Percentiles rank a stretch among this genome's conserved stretches.
Conservation (phyloP, 2,329 filamentous ascomycete genomes). For the Trichophyton schoenleinii region DNA sequence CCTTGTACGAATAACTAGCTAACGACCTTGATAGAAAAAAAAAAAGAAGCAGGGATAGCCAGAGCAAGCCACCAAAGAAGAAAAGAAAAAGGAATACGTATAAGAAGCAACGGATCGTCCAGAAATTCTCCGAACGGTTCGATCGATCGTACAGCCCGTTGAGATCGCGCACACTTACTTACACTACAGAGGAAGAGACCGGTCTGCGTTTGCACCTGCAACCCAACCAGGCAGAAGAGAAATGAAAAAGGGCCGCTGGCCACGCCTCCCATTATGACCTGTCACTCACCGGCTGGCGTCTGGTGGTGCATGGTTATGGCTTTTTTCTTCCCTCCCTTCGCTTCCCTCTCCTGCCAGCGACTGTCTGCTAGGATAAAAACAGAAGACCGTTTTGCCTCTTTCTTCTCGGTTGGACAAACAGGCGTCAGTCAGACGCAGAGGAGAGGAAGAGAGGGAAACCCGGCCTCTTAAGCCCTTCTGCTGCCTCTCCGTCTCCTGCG, state of each 20-base stretch:
- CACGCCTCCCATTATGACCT: neutral
- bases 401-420: neutral
- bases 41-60: neutral
- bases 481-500: neutral
- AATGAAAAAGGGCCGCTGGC: neutral
- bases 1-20: neutral
- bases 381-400: neutral
- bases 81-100: constrained; percentile 1
- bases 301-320: neutral
- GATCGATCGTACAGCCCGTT: neutral
- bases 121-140: neutral
- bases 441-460: neutral
- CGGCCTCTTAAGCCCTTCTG: neutral
- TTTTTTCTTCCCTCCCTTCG: neutral
- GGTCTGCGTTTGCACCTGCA: no score
- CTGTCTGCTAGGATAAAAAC: neutral
- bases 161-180: neutral
- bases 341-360: neutral
- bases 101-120: constrained; percentile 1
- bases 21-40: neutral
- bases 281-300: neutral
- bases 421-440: no score
- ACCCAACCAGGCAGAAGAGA: neutral
- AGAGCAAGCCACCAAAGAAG: neutral
- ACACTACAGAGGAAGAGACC: no score